Base-by-base conservation (phyloP, 2,329 filamentous ascomycete species). In the Didymella glomerata region DNA sequence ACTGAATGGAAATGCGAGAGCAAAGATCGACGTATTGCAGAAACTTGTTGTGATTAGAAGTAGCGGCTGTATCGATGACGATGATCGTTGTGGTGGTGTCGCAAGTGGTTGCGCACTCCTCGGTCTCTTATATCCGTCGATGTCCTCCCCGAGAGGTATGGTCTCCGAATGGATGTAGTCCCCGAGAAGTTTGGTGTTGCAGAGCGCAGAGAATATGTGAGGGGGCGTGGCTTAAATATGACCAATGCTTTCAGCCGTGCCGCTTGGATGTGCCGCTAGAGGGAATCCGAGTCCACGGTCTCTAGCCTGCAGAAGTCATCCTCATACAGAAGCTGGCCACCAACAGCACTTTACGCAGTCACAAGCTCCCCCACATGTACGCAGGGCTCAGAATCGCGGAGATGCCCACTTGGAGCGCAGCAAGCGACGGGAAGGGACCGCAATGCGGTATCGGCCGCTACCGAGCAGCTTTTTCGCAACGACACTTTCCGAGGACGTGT, bases 381-480 rank as follows among this genome's bases (percentile, higher is more conserved):
- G 9, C n/a, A 60, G 57, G 48, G 52, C 52, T 52, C 18, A n/a
- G 6, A 44, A 20, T 14, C 24, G 56, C 38, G 45, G 49, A 46
- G 38, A n/a, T 14, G 44, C 44, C 55, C 48, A 25, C 36, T 42
- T 40, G 22, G 30, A 28, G 32, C 20, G 14, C 34, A 40, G 14
- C 32, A 54, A 45, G 58, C 52, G 57, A 61, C 61, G 65, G 59
- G 45, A 60, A 61, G 49, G 46, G 54, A 30, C 27, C 52, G 56
- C 22, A 42, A 61, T 61, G 57, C 65, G 67, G 67, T 62, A 56
- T 67, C 67, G 67, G 61, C 66, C 66, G 63, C 47, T 61, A 42
- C 63, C 61, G 60, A 58, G 11, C 49, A 54, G 49, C 38, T 48
- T 54, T 47, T 56, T 57, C 24, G 47, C 38, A 22, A 58, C 22